Evolutionary conservation across 75 land plant genomes (phyloP).

Genomic region (Picea glauca): DNA sequence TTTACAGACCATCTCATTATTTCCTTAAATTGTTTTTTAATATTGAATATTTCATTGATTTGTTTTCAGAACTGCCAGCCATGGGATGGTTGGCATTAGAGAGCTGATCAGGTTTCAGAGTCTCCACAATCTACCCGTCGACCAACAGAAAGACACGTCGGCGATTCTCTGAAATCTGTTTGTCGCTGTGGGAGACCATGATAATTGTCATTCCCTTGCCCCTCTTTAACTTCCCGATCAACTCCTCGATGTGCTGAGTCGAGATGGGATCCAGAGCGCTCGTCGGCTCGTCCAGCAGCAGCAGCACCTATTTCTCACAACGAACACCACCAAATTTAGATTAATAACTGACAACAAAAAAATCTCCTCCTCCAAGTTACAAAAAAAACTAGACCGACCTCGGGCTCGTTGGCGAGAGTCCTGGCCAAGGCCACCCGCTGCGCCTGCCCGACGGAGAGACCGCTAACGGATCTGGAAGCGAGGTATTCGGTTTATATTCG

Average conservation of each 20-base stretch:
- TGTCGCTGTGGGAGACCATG: conserved; percentile 80
- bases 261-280: conserved; percentile 93
- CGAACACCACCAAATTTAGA: not conserved
- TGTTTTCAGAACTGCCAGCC: too few relatives aligned
- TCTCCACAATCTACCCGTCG: too few relatives aligned
- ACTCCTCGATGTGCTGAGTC: conserved; percentile 84
- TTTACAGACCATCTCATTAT: too few relatives aligned
- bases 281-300: conserved; percentile 88
- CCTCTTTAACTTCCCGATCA: conserved; percentile 55
- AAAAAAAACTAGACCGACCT: conserved; percentile 30
- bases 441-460: conserved; percentile 89
- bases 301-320: conserved; percentile 41
- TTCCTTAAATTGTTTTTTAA: too few relatives aligned
- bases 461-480: conserved; percentile 28
- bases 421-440: conserved; percentile 95
- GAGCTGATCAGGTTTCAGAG: too few relatives aligned
- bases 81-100: too few relatives aligned
- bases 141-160: too few relatives aligned
- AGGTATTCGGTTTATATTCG: conserved; percentile 10
- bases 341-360: not conserved
- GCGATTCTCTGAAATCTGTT: too few relatives aligned
- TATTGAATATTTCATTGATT: too few relatives aligned
- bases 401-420: conserved; percentile 86
- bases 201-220: conserved; percentile 53
- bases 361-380: too few relatives aligned